A percentile compares a stretch with the other conserved stretches of the same genome.
Evolutionary conservation across 305 asterid species (phyloP).

Genomic region (Galium porrigens): DNA sequence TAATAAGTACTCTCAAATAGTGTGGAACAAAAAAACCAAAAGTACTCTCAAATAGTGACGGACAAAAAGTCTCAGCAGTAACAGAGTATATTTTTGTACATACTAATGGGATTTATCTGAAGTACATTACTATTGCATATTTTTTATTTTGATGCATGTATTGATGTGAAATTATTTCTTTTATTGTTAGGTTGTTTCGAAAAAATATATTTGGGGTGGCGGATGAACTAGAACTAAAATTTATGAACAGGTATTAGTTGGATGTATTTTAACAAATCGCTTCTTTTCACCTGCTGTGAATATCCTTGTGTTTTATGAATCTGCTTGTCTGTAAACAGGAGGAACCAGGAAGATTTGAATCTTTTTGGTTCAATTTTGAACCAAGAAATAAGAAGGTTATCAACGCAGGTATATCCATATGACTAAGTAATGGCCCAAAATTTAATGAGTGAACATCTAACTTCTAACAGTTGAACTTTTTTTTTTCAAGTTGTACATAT

Average conservation of each 20-base stretch:
- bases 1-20: not conserved
- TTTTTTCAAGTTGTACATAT: not conserved
- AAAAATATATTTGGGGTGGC: conserved; percentile 90
- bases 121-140: not conserved
- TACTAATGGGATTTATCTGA: not conserved
- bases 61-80: not conserved
- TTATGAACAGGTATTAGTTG: conserved; percentile 60
- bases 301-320: conserved; percentile 7
- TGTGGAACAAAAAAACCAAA: not conserved
- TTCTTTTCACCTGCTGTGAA: conserved; percentile 1
- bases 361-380: conserved; percentile 65
- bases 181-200: conserved; percentile 54
- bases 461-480: not conserved
- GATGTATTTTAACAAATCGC: conserved; percentile 6
- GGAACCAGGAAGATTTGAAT: conserved; percentile 68
- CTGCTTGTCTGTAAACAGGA: conserved; percentile 31
- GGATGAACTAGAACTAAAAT: conserved; percentile 93
- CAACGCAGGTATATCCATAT: conserved; percentile 51
- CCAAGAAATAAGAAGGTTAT: conserved; percentile 81
- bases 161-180: conserved; percentile 10
- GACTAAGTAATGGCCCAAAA: not conserved
- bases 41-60: not conserved
- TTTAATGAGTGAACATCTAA: not conserved
- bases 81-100: not conserved
- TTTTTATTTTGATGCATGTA: not conserved